Percentiles rank a stretch among this genome's conserved stretches.
Conservation (phyloP, 441 rosid species). For the Hura crepitans region DNA sequence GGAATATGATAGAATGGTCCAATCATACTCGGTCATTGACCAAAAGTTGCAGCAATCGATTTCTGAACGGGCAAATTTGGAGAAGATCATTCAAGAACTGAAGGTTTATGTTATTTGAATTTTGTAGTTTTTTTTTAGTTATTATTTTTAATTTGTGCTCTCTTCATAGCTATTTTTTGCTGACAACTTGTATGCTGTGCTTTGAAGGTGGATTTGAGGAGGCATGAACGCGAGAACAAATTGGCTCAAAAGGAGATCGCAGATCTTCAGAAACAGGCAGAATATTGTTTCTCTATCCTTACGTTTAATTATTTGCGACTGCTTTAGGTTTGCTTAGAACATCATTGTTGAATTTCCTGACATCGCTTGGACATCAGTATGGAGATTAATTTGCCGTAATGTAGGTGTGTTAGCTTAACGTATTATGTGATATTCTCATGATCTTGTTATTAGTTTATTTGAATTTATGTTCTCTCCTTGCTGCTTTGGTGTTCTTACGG, state of each 20-base stretch:
- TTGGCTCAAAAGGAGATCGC: constrained; percentile 68
- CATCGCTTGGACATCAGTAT: neutral
- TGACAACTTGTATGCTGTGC: constrained; percentile 17
- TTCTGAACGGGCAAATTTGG: constrained; percentile 66
- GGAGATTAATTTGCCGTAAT: neutral
- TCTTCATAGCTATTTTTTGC: constrained; percentile 1
- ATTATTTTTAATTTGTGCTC: too few species aligned
- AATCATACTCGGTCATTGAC: constrained; percentile 71
- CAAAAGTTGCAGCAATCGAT: constrained; percentile 70
- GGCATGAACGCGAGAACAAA: constrained; percentile 62
- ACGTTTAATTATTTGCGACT: neutral
- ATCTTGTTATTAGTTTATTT: too few species aligned
- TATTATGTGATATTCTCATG: neutral
- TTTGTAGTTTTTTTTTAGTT: constrained; percentile 2
- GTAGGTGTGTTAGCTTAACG: neutral
- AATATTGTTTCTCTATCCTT: neutral
- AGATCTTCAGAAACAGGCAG: constrained; percentile 84
- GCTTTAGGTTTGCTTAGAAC: neutral
- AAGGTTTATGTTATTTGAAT: constrained; percentile 45
- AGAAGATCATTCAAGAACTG: constrained; percentile 66
- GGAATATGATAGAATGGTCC: constrained; percentile 85
- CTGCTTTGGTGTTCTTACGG: neutral
- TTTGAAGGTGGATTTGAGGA: constrained; percentile 68
- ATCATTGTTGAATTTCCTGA: neutral
- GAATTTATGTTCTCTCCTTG: neutral